Conservation (phyloP, 139 green algal species). For the Nannochloris sp. region DNA sequence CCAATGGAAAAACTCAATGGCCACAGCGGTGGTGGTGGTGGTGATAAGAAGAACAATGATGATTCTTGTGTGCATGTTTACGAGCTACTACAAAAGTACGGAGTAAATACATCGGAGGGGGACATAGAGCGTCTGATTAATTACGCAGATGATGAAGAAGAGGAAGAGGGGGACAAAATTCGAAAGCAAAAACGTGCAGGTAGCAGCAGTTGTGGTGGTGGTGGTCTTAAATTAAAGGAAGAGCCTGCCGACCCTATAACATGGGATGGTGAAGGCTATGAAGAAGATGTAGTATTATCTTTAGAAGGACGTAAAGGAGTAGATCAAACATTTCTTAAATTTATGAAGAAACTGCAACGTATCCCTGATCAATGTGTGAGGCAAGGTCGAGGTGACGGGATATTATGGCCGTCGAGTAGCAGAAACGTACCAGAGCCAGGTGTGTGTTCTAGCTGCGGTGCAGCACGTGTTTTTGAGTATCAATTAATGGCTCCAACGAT, state of each 20-base stretch:
- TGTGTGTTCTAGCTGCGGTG: conserved; percentile 34
- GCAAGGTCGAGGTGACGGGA: neutral
- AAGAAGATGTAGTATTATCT: conserved; percentile 39
- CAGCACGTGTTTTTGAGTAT: conserved; percentile 40
- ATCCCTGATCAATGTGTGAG: conserved; percentile 55
- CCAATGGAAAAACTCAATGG: no score
- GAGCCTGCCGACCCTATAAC: neutral
- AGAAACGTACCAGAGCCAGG: neutral
- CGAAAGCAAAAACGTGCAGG: neutral
- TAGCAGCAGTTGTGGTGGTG: neutral
- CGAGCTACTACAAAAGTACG: neutral
- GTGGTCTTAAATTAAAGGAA: neutral
- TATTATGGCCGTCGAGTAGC: conserved; percentile 33
- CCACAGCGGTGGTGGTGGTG: neutral
- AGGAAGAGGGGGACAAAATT: conserved; percentile 7
- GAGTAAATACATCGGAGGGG: neutral
- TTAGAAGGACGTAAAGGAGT: conserved; percentile 8
- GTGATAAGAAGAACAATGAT: neutral
- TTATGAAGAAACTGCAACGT: conserved; percentile 36
- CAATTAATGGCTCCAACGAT: conserved; percentile 61
- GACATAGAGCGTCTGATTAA: neutral
- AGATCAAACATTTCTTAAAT: conserved; percentile 47
- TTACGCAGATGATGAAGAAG: neutral
- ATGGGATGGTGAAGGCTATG: conserved; percentile 59
- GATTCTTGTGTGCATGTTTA: neutral